These are phyloP conservation scores for Grifola frondosa DNA, from an alignment of 1,284 basidiomycete species.

Conservation along the genomic window DNA sequence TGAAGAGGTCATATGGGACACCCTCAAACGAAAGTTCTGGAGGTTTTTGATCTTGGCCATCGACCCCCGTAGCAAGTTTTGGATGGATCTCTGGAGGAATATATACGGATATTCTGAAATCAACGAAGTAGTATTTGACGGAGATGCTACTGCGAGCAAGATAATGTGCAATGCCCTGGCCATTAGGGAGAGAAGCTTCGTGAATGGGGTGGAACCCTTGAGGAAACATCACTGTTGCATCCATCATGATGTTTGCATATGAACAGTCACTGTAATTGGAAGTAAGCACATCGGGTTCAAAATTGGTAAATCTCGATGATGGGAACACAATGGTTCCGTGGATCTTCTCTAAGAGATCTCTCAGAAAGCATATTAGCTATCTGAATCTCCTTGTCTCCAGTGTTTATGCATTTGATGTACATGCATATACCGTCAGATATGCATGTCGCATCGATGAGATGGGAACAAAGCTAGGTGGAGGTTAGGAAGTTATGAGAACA, in stretches of 20 bases:
- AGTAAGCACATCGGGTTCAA: too few species aligned
- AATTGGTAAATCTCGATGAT: too few species aligned
- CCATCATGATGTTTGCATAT: slow-evolving; percentile 28
- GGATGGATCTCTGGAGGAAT: slow-evolving; percentile 6
- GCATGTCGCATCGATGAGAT: too few species aligned
- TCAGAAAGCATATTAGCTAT: too few species aligned
- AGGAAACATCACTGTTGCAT: slow-evolving; percentile 23
- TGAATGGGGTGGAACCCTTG: slow-evolving; percentile 25
- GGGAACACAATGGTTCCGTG: too few species aligned
- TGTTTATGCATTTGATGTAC: too few species aligned
- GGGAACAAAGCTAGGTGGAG: too few species aligned
- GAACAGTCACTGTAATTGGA: slow-evolving; percentile 25
- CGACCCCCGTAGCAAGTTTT: slow-evolving; percentile 11
- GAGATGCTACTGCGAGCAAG: slow-evolving; percentile 6
- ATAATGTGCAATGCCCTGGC: background rate
- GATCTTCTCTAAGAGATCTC: too few species aligned
- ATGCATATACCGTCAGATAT: too few species aligned
- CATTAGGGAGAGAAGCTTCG: slow-evolving; percentile 5
- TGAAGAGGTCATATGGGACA: slow-evolving; percentile 32
- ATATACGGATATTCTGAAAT: slow-evolving; percentile 25
- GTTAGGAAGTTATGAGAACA: too few species aligned
- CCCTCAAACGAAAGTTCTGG: slow-evolving; percentile 25
- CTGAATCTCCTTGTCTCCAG: too few species aligned
- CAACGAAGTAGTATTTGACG: slow-evolving; percentile 28
- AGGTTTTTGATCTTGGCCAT: slow-evolving; percentile 23